Evolutionary conservation across 2,329 filamentous ascomycete species (phyloP), one percentile per base, ranked within the genome.

Genomic region (Thelonectria discophora): DNA sequence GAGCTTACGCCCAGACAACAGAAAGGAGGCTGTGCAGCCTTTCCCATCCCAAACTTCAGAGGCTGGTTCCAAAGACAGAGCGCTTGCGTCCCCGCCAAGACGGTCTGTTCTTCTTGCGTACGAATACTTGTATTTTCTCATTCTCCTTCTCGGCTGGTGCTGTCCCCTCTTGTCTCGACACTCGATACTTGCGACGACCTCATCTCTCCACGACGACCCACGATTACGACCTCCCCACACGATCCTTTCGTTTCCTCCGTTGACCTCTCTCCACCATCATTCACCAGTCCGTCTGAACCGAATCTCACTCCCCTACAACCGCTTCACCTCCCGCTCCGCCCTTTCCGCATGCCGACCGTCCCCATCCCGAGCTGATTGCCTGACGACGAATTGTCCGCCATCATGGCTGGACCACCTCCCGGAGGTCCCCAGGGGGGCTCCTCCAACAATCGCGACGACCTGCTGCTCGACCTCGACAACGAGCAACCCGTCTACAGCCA

Each of bases 381-480:
- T 70, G 58, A 67, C 69, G 60, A 73, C 66, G 66, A 71, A 77
- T 76, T 74, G 75, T 75, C 76, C 75, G 75, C 78, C 80, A 81
- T 80, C 79, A 90, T 90, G 87, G 83, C 86, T 79, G 86, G 86
- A 76, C 80, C 82, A 80, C 82, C 81, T 67, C 73, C 77, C 64
- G 76, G 78, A 73, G 76, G 75, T 74, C 81, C 81, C 73, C 80
- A 80, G 65, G 82, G 81, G 74, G 82, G 78, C 71, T 76, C 82
- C 69, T 80, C 81, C 65, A 76, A 74, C 69, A 78, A 79, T 70
- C 78, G 76, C 70, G 79, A 87, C 74, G 84, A 89, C 74, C 84
- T 93, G 63, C 83, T 94, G 60, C 87, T 94, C 75, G 91, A 93
- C 76, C 82, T 92, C 67, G 88, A 91, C 71, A 88, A 90, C 73